phyloP scores from a whole-genome alignment of 345 rosid genomes.

The Rhizophora mangle region DNA sequence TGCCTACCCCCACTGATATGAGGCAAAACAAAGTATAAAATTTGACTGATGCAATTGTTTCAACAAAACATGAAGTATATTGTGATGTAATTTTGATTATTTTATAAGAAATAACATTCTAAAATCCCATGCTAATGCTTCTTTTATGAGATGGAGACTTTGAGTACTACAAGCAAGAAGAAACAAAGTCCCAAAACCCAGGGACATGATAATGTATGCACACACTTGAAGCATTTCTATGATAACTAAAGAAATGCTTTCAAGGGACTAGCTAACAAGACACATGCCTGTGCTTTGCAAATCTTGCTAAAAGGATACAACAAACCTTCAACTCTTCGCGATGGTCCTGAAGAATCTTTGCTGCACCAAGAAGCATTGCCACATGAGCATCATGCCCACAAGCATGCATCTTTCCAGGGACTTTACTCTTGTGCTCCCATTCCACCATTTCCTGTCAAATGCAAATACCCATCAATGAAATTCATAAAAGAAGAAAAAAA shows the following conservation, averaged over 20 bases:
- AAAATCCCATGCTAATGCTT: neutral
- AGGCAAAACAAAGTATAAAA: neutral
- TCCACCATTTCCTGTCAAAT: constrained; percentile 76
- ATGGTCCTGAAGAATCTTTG: constrained; percentile 68
- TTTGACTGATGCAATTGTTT: neutral
- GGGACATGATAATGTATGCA: too few relatives aligned
- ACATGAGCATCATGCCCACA: constrained; percentile 92
- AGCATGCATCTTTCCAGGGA: constrained; percentile 84
- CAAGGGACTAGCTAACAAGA: constrained; percentile 1
- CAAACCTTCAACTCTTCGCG: constrained; percentile 34
- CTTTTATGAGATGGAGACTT: too few relatives aligned
- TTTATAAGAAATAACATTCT: neutral
- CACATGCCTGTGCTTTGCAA: neutral
- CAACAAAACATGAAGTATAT: neutral
- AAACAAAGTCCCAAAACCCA: neutral
- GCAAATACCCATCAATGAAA: constrained; percentile 3
- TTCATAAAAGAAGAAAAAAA: constrained; percentile 5
- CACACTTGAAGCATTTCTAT: neutral
- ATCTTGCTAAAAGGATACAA: neutral
- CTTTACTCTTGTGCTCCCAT: constrained; percentile 81
- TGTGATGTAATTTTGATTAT: neutral
- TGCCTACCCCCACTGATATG: neutral
- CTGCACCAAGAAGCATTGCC: constrained; percentile 81
- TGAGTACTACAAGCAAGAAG: too few relatives aligned
- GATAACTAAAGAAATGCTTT: neutral